Evolutionary conservation across 352 stramenopile species (phyloP).

Genomic region (Phytopythium mirpurense): DNA sequence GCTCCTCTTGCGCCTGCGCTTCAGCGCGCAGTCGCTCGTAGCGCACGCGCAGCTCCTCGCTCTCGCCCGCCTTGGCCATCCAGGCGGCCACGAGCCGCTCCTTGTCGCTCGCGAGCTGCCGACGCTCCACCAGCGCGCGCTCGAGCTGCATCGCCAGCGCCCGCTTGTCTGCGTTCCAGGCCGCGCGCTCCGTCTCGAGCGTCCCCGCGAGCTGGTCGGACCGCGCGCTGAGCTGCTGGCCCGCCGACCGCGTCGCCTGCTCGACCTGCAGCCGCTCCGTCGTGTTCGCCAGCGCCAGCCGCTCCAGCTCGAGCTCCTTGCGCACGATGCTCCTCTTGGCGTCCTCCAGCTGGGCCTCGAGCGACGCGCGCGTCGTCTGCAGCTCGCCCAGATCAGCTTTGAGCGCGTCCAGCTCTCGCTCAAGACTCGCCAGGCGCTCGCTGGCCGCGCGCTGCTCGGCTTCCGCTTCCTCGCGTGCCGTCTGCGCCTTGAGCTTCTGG

Average conservation of each 20-base stretch:
- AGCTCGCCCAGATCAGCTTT: slow-evolving; percentile 18
- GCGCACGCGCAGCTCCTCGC: slow-evolving; percentile 37
- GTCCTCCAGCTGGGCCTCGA: slow-evolving; percentile 23
- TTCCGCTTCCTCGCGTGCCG: slow-evolving; percentile 25
- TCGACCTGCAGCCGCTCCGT: slow-evolving; percentile 33
- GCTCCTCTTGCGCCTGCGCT: slow-evolving; percentile 36
- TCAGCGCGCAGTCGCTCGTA: slow-evolving; percentile 36
- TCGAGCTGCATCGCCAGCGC: slow-evolving; percentile 18
- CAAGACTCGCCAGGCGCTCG: slow-evolving; percentile 11
- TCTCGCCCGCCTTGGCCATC: slow-evolving; percentile 35
- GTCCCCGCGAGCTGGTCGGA: slow-evolving; percentile 7
- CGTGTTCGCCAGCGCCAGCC: slow-evolving; percentile 20
- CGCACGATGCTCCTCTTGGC: slow-evolving; percentile 36
- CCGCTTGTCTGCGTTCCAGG: slow-evolving; percentile 16
- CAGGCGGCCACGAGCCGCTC: slow-evolving; percentile 13
- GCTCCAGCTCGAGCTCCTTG: slow-evolving; percentile 43
- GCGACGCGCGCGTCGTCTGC: slow-evolving; percentile 7
- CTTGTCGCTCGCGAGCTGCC: slow-evolving; percentile 21
- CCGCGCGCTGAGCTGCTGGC: slow-evolving; percentile 14
- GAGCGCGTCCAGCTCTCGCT: slow-evolving; percentile 8
- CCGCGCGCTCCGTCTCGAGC: slow-evolving; percentile 12
- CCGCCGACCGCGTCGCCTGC: slow-evolving; percentile 23
- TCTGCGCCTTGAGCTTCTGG: slow-evolving; percentile 44
- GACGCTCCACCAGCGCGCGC: slow-evolving; percentile 16
- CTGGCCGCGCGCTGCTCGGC: slow-evolving; percentile 13